phyloP scores from a whole-genome alignment of 495 filamentous ascomycete species.

The Aspergillus kassunensis region DNA sequence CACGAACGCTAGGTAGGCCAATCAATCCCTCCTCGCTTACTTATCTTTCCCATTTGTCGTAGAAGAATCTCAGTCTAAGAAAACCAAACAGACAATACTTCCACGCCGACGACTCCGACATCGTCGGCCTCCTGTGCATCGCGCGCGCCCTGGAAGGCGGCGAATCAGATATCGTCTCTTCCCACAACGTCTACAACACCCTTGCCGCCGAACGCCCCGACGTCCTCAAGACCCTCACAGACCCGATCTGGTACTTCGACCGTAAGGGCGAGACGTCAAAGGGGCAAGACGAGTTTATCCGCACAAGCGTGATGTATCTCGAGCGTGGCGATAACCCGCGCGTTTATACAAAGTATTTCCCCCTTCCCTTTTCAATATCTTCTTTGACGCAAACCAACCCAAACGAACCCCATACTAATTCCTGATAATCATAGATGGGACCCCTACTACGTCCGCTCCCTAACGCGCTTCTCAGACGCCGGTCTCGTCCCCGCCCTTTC shows the following conservation, averaged over 20 bases:
- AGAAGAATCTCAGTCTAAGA: neutral
- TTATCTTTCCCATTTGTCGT: no score
- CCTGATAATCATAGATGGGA: constrained; percentile 65
- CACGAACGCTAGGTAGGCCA: constrained; percentile 69
- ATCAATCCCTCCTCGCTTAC: neutral
- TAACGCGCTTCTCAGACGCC: constrained; percentile 60
- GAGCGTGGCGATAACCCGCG: constrained; percentile 50
- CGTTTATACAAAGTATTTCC: constrained; percentile 51
- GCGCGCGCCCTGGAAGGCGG: constrained; percentile 75
- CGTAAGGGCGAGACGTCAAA: constrained; percentile 79
- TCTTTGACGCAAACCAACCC: no score
- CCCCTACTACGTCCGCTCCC: constrained; percentile 69
- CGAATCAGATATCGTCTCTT: constrained; percentile 76
- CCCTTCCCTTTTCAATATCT: neutral
- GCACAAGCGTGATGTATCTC: constrained; percentile 69
- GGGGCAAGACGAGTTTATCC: constrained; percentile 74
- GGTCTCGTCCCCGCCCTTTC: constrained; percentile 67
- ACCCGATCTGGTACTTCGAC: constrained; percentile 90
- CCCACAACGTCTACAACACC: constrained; percentile 78
- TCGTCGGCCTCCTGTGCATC: constrained; percentile 84
- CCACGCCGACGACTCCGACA: constrained; percentile 76
- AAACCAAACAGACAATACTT: constrained; percentile 56
- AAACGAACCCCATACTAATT: no score
- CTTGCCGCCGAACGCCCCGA: constrained; percentile 73
- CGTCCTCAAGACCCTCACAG: constrained; percentile 66